These are phyloP conservation scores for Murraya paniculata DNA, from an alignment of 345 rosid species.

Conservation along the genomic window DNA sequence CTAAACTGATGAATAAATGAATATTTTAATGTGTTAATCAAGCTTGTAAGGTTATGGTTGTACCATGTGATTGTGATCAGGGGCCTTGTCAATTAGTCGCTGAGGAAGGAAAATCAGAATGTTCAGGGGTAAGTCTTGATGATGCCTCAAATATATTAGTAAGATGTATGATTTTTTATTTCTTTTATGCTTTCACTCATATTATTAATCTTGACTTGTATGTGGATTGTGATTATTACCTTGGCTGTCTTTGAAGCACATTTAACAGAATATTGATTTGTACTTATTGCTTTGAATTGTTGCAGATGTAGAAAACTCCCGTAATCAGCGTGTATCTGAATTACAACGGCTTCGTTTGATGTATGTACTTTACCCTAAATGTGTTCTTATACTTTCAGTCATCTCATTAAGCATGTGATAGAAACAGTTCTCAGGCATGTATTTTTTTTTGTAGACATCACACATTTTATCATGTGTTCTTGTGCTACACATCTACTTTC, in stretches of 20 bases:
- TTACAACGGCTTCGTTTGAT: slow-evolving; percentile 92
- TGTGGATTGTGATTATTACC: not conserved
- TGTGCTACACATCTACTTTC: too few species aligned
- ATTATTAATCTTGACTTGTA: not conserved
- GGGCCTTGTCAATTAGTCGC: slow-evolving; percentile 91
- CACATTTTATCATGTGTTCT: too few species aligned
- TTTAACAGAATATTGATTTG: not conserved
- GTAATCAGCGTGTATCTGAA: slow-evolving; percentile 88
- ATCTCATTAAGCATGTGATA: not conserved
- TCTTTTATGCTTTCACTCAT: not conserved
- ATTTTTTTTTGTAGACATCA: not conserved
- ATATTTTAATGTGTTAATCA: not conserved
- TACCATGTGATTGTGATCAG: slow-evolving; percentile 37
- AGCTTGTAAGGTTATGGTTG: slow-evolving; percentile 3
- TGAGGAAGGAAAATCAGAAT: slow-evolving; percentile 93
- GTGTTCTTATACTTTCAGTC: not conserved
- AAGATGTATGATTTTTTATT: slow-evolving; percentile 48
- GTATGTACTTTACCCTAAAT: slow-evolving; percentile 38
- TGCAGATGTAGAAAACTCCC: slow-evolving; percentile 83
- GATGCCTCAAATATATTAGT: slow-evolving; percentile 67
- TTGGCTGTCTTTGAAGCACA: not conserved
- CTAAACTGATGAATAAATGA: not conserved
- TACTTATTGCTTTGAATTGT: slow-evolving; percentile 20
- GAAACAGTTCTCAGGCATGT: not conserved
- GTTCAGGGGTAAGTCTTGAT: slow-evolving; percentile 92